phyloP scores from a whole-genome alignment of 192 early-diverging fungal species.

The Coemansia sp. region DNA sequence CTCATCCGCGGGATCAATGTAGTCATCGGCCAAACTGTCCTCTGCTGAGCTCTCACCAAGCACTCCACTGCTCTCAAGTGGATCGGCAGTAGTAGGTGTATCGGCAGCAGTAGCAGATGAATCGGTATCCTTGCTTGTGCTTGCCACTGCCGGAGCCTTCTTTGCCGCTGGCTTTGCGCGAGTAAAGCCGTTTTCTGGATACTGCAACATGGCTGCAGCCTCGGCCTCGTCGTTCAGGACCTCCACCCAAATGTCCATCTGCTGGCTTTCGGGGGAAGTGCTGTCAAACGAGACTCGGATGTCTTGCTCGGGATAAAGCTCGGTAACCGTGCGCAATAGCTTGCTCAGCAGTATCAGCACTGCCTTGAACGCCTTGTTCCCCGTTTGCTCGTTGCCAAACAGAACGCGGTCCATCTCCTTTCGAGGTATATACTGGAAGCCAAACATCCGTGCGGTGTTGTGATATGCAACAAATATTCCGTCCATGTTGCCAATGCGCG shows the following conservation, averaged over 20 bases:
- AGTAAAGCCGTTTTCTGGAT: conserved; percentile 25
- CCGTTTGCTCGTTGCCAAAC: conserved; percentile 68
- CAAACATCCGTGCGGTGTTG: conserved; percentile 87
- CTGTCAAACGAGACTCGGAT: conserved; percentile 60
- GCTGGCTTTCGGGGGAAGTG: not conserved
- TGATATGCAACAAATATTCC: conserved; percentile 92
- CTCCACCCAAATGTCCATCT: conserved; percentile 56
- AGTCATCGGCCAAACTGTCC: not conserved
- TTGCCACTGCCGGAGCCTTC: not conserved
- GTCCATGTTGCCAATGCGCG: conserved; percentile 92
- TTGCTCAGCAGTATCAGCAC: conserved; percentile 61
- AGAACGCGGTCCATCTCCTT: conserved; percentile 79
- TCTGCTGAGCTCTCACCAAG: not conserved
- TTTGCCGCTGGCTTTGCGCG: not conserved
- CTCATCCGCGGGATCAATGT: conserved; percentile 32
- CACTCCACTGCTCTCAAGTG: conserved; percentile 7
- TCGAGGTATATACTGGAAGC: conserved; percentile 87
- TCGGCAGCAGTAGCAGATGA: conserved; percentile 16
- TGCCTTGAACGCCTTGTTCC: conserved; percentile 66
- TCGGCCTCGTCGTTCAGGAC: conserved; percentile 46
- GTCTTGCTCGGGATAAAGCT: conserved; percentile 58
- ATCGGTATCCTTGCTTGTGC: not conserved
- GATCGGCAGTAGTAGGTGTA: conserved; percentile 22
- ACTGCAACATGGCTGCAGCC: conserved; percentile 21
- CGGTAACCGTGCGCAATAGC: conserved; percentile 60